Evolutionary conservation across 2,329 filamentous ascomycete genomes (phyloP), one percentile per base, ranked within the genome.

Genomic region (Aspergillus tubingensis): DNA sequence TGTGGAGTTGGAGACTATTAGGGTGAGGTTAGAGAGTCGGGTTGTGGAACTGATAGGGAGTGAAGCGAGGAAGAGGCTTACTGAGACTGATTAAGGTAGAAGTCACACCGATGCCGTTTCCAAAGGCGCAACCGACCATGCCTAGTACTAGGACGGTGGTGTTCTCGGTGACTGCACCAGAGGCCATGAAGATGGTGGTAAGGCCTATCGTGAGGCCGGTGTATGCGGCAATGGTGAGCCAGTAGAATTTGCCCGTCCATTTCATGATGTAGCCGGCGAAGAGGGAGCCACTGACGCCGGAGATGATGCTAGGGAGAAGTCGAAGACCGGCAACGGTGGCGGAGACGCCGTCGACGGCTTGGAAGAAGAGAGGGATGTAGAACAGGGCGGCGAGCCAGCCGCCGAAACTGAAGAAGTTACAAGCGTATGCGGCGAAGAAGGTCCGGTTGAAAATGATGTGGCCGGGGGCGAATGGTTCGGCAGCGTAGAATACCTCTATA

Each of bases 321-420:
- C 87, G 79, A 1, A 89, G 61, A 1, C 90, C 90, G 3, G 89
- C 85, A 57, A 80, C 74, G 0, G 88, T 87, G 1, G 91, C 88
- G 3, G 82, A 83, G 23, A 87, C 77, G 5, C 85, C 86, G 53
- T 88, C 81, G 0, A 89, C 87, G 5, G 88, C 90, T 75, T 94
- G 91, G 76, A 90, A 91, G 75, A 89, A 91, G 2, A 94, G 79
- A 1, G 91, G 89, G n/a, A 91, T 78, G 76, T 91, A 91, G 79
- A 91, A 94, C 3, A 90, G 65, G 1, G 83, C 77, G 0, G 85
- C 83, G 50, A 87, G 74, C 79, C 81, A 85, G 13, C 84, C 87
- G 1, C 81, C 85, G 56, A 89, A 84, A 54, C 84, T 82, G 73
- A 91, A 92, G 77, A 92, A 91, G 73, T 92, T 92, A 72, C 85